Percentiles rank a stretch among this genome's conserved stretches.
Evolutionary conservation across 75 land plant genomes (phyloP).

Genomic region (Picea sitchensis): DNA sequence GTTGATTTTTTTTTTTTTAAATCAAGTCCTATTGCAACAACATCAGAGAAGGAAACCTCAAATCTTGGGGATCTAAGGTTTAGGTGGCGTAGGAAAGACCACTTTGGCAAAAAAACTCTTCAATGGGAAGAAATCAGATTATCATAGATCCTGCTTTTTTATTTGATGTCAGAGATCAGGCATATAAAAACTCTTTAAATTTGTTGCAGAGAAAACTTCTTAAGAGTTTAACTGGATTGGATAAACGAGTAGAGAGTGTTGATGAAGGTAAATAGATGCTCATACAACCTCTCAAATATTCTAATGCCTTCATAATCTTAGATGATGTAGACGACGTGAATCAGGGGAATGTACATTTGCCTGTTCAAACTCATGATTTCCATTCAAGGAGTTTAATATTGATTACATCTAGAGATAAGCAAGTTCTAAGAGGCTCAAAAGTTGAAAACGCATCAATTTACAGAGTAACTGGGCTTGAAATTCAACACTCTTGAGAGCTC

Average conservation of each 20-base stretch:
- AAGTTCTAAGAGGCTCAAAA: neutral
- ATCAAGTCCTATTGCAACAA: neutral
- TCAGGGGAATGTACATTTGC: neutral
- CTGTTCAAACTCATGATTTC: neutral
- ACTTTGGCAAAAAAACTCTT: neutral
- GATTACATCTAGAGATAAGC: neutral
- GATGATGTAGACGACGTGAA: neutral
- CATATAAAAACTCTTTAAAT: too few relatives aligned
- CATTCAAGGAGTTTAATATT: neutral
- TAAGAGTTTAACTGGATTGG: too few relatives aligned
- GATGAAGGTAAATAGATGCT: neutral
- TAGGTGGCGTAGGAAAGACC: constrained; percentile 4
- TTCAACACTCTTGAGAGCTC: neutral
- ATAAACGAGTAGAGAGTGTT: neutral
- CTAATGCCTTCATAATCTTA: neutral
- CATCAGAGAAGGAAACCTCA: neutral
- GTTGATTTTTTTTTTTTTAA: neutral
- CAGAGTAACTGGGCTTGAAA: neutral
- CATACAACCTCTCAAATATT: neutral
- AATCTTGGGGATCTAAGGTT: neutral
- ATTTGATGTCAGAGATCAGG: too few relatives aligned
- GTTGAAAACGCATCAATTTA: neutral
- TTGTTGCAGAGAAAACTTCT: too few relatives aligned
- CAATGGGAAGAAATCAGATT: neutral
- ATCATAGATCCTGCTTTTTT: too few relatives aligned